Conservation (phyloP, 1,284 basidiomycete genomes). For the Singerocomus rubriflavus region DNA sequence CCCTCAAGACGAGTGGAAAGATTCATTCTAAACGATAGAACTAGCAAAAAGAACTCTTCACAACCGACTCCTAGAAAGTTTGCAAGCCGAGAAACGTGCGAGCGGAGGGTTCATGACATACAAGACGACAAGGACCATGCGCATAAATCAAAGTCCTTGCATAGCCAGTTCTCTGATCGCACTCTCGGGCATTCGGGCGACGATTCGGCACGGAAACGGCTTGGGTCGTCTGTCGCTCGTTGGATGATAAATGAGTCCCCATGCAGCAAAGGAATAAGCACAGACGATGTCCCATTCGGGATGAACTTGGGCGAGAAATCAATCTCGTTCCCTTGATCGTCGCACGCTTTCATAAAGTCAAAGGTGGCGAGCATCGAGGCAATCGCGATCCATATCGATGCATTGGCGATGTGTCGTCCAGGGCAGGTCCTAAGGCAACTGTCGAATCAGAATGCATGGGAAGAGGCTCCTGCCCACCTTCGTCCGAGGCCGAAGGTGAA, state of each 20-base stretch:
- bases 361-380: not conserved
- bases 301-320: not conserved
- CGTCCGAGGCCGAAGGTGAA: constrained; percentile 44
- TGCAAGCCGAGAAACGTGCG: too few relatives aligned
- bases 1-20: too few relatives aligned
- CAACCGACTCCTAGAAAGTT: too few relatives aligned
- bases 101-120: too few relatives aligned
- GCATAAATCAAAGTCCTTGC: not conserved
- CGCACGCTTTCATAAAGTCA: not conserved
- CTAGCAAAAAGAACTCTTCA: too few relatives aligned
- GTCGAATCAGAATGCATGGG: not conserved
- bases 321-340: not conserved
- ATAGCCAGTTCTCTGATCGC: not conserved
- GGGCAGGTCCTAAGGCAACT: constrained; percentile 2
- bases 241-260: not conserved
- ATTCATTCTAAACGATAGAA: too few relatives aligned
- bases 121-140: too few relatives aligned
- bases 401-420: constrained; percentile 41
- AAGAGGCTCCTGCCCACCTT: constrained; percentile 23
- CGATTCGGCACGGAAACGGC: not conserved
- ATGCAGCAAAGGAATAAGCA: not conserved
- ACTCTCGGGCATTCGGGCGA: not conserved
- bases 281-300: not conserved
- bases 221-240: not conserved
- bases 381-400: not conserved